Base-by-base conservation (phyloP, 345 rosid genomes). In the Dipteronia sinensis region DNA sequence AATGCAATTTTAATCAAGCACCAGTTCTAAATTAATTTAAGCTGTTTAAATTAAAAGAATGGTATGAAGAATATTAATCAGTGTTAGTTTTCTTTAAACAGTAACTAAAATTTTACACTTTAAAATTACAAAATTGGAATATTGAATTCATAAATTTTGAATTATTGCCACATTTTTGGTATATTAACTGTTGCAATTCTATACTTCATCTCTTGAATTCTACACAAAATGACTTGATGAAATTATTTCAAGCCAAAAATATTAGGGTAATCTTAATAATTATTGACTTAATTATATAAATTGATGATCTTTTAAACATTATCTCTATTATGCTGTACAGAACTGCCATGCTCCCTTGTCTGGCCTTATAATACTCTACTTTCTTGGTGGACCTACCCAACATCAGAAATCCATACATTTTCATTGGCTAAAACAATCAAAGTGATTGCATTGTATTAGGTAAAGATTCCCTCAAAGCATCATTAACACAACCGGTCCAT, bases 301-400 rank as follows among this genome's bases (percentile, higher is more conserved):
- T 34, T 34, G 38, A 34, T 34, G 12, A 46, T 46, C 13, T 46
- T 2, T 46, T 59, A 38, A 70, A 65, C 70, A 68, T 58, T 63
- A 71, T 47, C 46, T 73, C 19, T 42, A 46, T 66, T 55, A 27
- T 59, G 62, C 19, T 75, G 77, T 29, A 59, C 80, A 81, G 76
- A 81, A 72, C 44, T 58, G 71, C 81, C 85, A 80, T 85, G 77
- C 74, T 49, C 65, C 79, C 64, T 65, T 85, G 88, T 87, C 89
- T 78, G 81, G 56, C 74, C 78, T 59, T 71, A 71, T 73, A 67
- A 63, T 80, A 59, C 64, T 77, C 84, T 47, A 63, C 56, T 47
- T 64, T 83, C 74, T 58, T 75, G 76, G 84, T 81, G 86, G 87
- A 76, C 86, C 84, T 55, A 53, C 53, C 15, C 62, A 46, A 55